phyloP scores from a whole-genome alignment of 1,139 yeast genomes.

The Kodamaea sp. region DNA sequence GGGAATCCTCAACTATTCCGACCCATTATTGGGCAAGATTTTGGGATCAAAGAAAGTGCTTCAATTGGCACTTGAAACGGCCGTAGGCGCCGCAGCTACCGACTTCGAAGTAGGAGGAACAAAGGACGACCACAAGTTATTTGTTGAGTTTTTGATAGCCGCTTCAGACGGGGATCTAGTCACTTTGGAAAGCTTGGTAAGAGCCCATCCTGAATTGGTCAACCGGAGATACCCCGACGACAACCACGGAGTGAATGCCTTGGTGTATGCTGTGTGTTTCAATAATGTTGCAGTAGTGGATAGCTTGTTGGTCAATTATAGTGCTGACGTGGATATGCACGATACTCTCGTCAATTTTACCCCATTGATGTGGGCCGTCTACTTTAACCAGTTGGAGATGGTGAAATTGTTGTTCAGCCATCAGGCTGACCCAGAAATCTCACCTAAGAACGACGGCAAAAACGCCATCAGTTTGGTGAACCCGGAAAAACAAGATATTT shows the following conservation, averaged over 20 bases:
- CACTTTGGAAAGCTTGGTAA: constrained; percentile 38
- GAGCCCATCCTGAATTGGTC: constrained; percentile 32
- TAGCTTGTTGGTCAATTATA: constrained; percentile 32
- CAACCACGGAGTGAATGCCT: constrained; percentile 47
- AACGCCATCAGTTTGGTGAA: constrained; percentile 36
- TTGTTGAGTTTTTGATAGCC: constrained; percentile 31
- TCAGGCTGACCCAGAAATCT: constrained; percentile 44
- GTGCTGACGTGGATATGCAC: constrained; percentile 40
- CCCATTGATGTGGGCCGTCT: constrained; percentile 53
- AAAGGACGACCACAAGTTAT: constrained; percentile 11
- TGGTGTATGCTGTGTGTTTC: constrained; percentile 56
- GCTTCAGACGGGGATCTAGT: constrained; percentile 55
- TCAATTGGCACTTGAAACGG: constrained; percentile 7
- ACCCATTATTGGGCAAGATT: constrained; percentile 44
- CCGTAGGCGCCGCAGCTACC: constrained; percentile 2
- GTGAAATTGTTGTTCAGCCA: constrained; percentile 37
- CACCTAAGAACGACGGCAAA: constrained; percentile 31
- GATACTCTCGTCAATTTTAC: constrained; percentile 40
- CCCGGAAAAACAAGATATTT: constrained; percentile 33
- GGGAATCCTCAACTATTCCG: constrained; percentile 26
- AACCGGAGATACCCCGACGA: constrained; percentile 35
- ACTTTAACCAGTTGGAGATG: constrained; percentile 37
- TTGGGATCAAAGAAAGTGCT: constrained; percentile 41
- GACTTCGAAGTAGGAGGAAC: constrained; percentile 8
- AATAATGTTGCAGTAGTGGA: constrained; percentile 47